Evolutionary conservation across 495 filamentous ascomycete species (phyloP).

Genomic region (Hypoxylon subgilvum): DNA sequence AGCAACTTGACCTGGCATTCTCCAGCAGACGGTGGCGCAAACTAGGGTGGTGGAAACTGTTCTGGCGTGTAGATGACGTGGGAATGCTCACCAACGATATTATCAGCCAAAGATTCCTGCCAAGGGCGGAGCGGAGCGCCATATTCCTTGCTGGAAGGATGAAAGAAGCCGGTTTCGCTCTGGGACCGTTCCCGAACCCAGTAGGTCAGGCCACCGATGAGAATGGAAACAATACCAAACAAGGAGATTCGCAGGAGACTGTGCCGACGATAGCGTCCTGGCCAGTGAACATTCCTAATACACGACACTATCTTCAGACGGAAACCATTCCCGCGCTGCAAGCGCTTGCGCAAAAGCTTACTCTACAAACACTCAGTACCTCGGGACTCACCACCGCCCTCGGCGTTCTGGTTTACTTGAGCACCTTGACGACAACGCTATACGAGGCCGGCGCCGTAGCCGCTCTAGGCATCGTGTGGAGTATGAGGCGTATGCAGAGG

Average conservation of each 20-base stretch:
- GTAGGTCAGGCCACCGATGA: not conserved
- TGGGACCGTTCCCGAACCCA: conserved; percentile 50
- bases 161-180: conserved; percentile 60
- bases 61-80: conserved; percentile 94
- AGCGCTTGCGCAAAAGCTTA: conserved; percentile 76
- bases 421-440: conserved; percentile 54
- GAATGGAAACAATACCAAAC: not conserved
- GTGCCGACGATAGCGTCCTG: conserved; percentile 36
- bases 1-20: conserved; percentile 77
- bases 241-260: conserved; percentile 1
- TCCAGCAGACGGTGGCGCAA: conserved; percentile 71
- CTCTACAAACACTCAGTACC: conserved; percentile 74
- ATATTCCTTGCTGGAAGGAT: conserved; percentile 84
- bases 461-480: conserved; percentile 76
- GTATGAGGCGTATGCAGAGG: conserved; percentile 74
- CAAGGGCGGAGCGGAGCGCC: conserved; percentile 71
- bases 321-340: conserved; percentile 77
- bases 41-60: conserved; percentile 90
- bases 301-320: conserved; percentile 65
- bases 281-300: conserved; percentile 59
- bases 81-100: conserved; percentile 78
- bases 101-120: conserved; percentile 73
- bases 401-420: conserved; percentile 71
- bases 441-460: conserved; percentile 84
- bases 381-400: conserved; percentile 67